Evolutionary conservation across 208 protist species (phyloP).

Genomic region (Wallacemonas sp.): DNA sequence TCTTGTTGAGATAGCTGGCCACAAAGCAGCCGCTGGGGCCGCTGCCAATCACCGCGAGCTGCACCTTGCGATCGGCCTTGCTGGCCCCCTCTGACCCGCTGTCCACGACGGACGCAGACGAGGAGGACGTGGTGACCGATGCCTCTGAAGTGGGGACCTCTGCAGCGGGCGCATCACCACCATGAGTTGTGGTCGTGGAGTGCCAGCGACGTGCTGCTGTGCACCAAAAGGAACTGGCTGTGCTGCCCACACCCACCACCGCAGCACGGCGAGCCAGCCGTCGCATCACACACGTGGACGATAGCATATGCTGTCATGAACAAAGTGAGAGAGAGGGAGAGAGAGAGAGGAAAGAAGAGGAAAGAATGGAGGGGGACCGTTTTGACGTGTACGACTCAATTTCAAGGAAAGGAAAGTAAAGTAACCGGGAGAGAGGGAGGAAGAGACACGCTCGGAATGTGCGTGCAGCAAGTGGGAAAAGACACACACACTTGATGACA

Average conservation of each 20-base stretch:
- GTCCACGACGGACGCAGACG: no score
- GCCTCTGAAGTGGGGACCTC: no score
- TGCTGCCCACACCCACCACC: no score
- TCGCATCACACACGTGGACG: neutral
- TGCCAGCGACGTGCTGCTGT: no score
- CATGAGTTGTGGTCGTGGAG: no score
- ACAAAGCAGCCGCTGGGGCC: slow-evolving; percentile 96
- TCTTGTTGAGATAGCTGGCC: slow-evolving; percentile 87
- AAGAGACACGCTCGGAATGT: no score
- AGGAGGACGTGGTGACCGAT: no score
- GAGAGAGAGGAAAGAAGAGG: slow-evolving; percentile 20
- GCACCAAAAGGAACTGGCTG: neutral
- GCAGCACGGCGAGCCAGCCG: no score
- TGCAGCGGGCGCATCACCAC: no score
- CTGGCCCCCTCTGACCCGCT: neutral
- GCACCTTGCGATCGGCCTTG: slow-evolving; percentile 37
- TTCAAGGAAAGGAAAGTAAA: neutral
- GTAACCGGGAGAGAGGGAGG: neutral
- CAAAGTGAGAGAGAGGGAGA: neutral
- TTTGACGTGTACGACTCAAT: neutral
- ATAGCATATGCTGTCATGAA: neutral
- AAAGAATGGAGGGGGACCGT: slow-evolving; percentile 8
- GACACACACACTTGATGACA: no score
- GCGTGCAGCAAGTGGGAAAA: no score
- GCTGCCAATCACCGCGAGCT: slow-evolving; percentile 93